Evolutionary conservation across 345 rosid genomes (phyloP).

Genomic region (Citrus hindsii): DNA sequence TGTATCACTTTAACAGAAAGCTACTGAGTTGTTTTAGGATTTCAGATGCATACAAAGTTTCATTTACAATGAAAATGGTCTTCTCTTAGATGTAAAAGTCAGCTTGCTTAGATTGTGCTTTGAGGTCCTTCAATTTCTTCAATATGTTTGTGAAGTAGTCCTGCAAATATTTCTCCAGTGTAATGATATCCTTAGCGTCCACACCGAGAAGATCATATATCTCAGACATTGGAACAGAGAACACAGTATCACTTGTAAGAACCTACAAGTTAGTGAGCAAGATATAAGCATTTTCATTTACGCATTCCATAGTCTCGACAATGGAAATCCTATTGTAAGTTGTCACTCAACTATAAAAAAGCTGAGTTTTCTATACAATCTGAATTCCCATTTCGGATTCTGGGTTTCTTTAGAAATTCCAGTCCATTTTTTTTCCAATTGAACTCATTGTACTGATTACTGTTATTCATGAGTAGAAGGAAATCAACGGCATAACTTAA

Average conservation of each 20-base stretch:
- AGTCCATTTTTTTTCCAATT: not conserved
- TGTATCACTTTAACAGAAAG: too few relatives aligned
- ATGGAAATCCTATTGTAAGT: not conserved
- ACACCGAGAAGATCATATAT: constrained; percentile 74
- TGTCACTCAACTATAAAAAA: not conserved
- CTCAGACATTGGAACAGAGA: constrained; percentile 80
- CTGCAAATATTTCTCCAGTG: constrained; percentile 87
- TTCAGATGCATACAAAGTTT: not conserved
- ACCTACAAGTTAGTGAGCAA: constrained; percentile 41
- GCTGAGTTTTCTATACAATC: not conserved
- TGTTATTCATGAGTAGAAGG: too few relatives aligned
- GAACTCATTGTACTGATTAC: not conserved
- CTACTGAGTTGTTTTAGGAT: not conserved
- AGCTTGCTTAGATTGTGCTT: constrained; percentile 91
- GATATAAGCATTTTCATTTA: not conserved
- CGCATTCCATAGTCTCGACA: not conserved
- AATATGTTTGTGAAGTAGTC: constrained; percentile 90
- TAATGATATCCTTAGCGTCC: constrained; percentile 62
- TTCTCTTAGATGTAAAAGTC: constrained; percentile 59
- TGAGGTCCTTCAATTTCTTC: constrained; percentile 88
- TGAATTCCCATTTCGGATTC: not conserved
- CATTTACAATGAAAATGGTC: constrained; percentile 8
- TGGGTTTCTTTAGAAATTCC: not conserved
- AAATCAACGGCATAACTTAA: not conserved
- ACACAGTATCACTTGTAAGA: constrained; percentile 77